Base-by-base conservation (phyloP, 2,329 filamentous ascomycete species). In the Aspergillus pseudoglaucus region DNA sequence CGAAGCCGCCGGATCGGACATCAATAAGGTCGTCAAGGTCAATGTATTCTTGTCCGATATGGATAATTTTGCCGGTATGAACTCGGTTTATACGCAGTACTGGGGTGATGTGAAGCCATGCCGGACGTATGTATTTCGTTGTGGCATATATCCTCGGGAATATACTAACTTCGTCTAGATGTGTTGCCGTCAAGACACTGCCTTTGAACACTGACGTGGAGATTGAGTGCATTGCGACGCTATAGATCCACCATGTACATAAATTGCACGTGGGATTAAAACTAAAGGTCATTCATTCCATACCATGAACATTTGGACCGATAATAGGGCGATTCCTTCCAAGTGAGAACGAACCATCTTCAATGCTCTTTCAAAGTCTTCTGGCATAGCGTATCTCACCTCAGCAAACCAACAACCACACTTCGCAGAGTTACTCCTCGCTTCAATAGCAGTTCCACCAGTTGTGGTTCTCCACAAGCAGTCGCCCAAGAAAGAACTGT, bases 131-230 rank as follows among this genome's bases (percentile, higher is more conserved):
- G 60, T 59, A 27, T 17, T 8, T 25, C 18, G 17, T 15, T 27
- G n/a, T 20, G 15, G 10, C 10, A 17, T 4, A 23, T 20, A 18
- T 23, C 8, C 14, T 14, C 8, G 17, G 10, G n/a, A n/a, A 7
- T 6, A 7, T 37, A 8, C 42, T 50, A 17, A 48, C 30, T 9
- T 3, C 2, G 8, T 17, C 23, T 50, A 66, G 60, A 25, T 95
- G 89, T 66, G 88, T 95, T 46, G 89, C 89, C 4, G 90, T 94
- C 55, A 90, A 93, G 78, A 83, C 87, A 59, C 79, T 95, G 55
- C 90, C 90, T 52, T 89, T 90, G 78, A 83, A 84, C 48, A 89
- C 90, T 38, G 84, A 89, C 51, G 83, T 95, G 20, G 90, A 95
- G 78, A 93, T 95, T 65, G 89, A 95, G 78, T 87, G 83, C 66